These are phyloP conservation scores for Podosphaera aphanis DNA, from an alignment of 2,329 filamentous ascomycete species.

Conservation along the genomic window DNA sequence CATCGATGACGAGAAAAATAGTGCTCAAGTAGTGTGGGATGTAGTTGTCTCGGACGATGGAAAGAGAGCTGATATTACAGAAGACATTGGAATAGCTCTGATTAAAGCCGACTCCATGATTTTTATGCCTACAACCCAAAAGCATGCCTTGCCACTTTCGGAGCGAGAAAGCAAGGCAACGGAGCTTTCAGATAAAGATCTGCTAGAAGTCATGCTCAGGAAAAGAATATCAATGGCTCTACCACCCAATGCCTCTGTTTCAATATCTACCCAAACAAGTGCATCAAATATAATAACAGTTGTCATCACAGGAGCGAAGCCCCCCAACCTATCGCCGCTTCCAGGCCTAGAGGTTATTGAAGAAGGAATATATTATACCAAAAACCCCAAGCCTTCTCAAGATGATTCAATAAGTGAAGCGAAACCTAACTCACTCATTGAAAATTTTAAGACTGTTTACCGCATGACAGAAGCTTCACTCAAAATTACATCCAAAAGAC, in stretches of 20 bases:
- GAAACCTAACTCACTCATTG: slow-evolving; percentile 4
- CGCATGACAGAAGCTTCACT: slow-evolving; percentile 19
- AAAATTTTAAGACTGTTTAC: slow-evolving; percentile 33
- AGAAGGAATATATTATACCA: slow-evolving; percentile 17
- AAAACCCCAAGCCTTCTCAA: slow-evolving; percentile 5
- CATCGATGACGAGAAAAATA: slow-evolving; percentile 26
- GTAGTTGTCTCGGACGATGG: slow-evolving; percentile 38
- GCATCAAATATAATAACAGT: slow-evolving; percentile 42
- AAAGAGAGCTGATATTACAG: slow-evolving; percentile 30
- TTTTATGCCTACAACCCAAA: slow-evolving; percentile 11
- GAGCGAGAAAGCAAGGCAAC: slow-evolving; percentile 17
- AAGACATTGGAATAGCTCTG: slow-evolving; percentile 12
- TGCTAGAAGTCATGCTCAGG: slow-evolving; percentile 25
- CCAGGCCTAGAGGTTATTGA: slow-evolving; percentile 36
- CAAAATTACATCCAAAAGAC: background rate
- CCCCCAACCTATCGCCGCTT: slow-evolving; percentile 28
- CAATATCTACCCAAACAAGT: slow-evolving; percentile 33
- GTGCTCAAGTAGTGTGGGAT: slow-evolving; percentile 40
- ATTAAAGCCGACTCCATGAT: slow-evolving; percentile 17
- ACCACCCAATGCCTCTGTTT: slow-evolving; percentile 31
- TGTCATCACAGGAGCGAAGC: slow-evolving; percentile 30
- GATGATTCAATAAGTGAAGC: slow-evolving; percentile 6
- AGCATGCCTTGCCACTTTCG: slow-evolving; percentile 17
- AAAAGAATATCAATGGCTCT: slow-evolving; percentile 31
- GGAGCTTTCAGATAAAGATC: slow-evolving; percentile 18